Conservation (phyloP, 176 grass and related monocot genomes). For the Tillandsia leiboldiana region DNA sequence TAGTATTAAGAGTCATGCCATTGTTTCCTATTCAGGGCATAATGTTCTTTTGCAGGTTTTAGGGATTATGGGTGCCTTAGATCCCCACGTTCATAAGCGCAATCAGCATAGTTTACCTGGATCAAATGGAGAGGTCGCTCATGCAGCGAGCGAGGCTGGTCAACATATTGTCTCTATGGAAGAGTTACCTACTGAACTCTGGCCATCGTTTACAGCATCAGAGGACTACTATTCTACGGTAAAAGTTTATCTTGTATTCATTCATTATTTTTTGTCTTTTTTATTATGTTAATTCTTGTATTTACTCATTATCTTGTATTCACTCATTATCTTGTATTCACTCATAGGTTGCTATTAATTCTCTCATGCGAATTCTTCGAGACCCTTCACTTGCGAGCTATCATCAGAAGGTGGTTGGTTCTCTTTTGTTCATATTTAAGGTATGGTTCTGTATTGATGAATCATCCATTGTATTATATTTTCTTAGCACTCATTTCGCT, state of each 20-base stretch:
- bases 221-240: conserved; percentile 99
- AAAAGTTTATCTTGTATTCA: conserved; percentile 25
- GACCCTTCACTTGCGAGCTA: conserved; percentile 99
- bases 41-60: conserved; percentile 51
- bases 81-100: conserved; percentile 87
- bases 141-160: conserved; percentile 56
- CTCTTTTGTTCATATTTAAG: conserved; percentile 97
- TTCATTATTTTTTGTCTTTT: conserved; percentile 2
- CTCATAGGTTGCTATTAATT: conserved; percentile 83
- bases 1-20: neutral
- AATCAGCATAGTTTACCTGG: conserved; percentile 86
- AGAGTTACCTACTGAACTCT: conserved; percentile 82
- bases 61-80: conserved; percentile 98
- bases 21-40: neutral
- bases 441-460: conserved; percentile 30
- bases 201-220: conserved; percentile 88
- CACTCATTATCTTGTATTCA: conserved; percentile 3
- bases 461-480: conserved; percentile 6
- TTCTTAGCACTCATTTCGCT: conserved; percentile 12
- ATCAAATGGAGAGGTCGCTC: conserved; percentile 57
- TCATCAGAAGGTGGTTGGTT: conserved; percentile 92
- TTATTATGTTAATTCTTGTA: conserved; percentile 4
- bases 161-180: conserved; percentile 99
- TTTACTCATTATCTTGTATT: conserved; percentile 9
- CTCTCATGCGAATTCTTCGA: conserved; percentile 89